Conservation (phyloP, 2,329 filamentous ascomycete species). For the Xylariales sp. region DNA sequence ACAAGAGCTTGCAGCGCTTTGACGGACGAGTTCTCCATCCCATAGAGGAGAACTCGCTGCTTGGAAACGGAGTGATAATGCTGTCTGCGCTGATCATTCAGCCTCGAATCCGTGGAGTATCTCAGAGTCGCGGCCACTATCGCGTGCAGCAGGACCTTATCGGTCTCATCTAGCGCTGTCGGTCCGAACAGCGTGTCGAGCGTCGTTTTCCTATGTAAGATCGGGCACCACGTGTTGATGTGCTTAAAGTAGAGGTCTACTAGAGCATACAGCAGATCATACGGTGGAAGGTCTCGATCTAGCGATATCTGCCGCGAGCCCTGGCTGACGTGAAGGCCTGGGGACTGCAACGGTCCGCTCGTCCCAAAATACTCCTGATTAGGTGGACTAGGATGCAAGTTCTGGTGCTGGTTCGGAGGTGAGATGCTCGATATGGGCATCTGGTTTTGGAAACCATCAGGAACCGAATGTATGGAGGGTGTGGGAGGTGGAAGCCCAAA, state of each 20-base stretch:
- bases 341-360: slow-evolving; percentile 49
- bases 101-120: slow-evolving; percentile 71
- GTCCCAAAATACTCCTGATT: slow-evolving; percentile 49
- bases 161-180: slow-evolving; percentile 71
- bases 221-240: slow-evolving; percentile 82
- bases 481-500: slow-evolving; percentile 43
- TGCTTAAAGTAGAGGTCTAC: slow-evolving; percentile 77
- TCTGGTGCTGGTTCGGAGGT: slow-evolving; percentile 27
- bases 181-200: slow-evolving; percentile 78
- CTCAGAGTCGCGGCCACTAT: slow-evolving; percentile 85
- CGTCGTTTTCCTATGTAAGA: slow-evolving; percentile 79
- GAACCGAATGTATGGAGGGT: slow-evolving; percentile 35
- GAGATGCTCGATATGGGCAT: slow-evolving; percentile 36
- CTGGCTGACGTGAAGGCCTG: slow-evolving; percentile 50
- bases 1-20: slow-evolving; percentile 84
- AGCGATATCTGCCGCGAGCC: slow-evolving; percentile 41
- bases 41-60: slow-evolving; percentile 80
- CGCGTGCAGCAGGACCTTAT: slow-evolving; percentile 78
- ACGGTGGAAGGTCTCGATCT: slow-evolving; percentile 68
- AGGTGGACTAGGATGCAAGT: slow-evolving; percentile 34
- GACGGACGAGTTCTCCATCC: slow-evolving; percentile 84
- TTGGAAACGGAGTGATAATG: slow-evolving; percentile 80
- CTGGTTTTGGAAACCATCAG: slow-evolving; percentile 45
- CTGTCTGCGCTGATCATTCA: slow-evolving; percentile 68
- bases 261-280: slow-evolving; percentile 67